Percentiles rank a stretch among this genome's conserved stretches.
phyloP scores from a whole-genome alignment of 2,329 filamentous ascomycete genomes.

The Thielaviopsis ethacetica region DNA sequence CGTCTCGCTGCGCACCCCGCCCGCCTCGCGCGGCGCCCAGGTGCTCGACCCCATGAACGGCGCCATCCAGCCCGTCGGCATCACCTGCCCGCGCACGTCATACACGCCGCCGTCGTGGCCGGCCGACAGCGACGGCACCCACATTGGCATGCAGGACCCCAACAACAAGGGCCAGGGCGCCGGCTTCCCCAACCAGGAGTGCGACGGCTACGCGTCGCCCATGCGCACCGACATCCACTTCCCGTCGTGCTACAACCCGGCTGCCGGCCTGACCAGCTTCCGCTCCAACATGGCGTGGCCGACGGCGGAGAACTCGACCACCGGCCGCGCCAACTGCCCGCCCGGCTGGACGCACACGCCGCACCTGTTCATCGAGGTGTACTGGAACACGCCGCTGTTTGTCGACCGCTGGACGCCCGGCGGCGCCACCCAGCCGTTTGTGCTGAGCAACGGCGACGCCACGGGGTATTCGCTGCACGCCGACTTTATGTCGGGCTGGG shows the following conservation, averaged over 20 bases:
- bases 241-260: constrained; percentile 57
- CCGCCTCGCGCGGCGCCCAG: constrained; percentile 30
- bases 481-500: constrained; percentile 62
- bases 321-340: constrained; percentile 38
- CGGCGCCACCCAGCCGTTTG: constrained; percentile 41
- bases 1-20: constrained; percentile 38
- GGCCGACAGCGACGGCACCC: constrained; percentile 34
- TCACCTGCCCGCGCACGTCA: constrained; percentile 41
- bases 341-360: constrained; percentile 36
- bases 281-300: constrained; percentile 52
- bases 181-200: constrained; percentile 55
- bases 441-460: constrained; percentile 51
- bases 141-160: constrained; percentile 37
- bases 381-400: constrained; percentile 42
- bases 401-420: constrained; percentile 35
- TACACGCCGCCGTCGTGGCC: constrained; percentile 36
- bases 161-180: constrained; percentile 38
- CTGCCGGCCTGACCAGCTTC: constrained; percentile 41
- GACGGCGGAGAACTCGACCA: constrained; percentile 22
- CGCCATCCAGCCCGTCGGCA: constrained; percentile 36
- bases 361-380: constrained; percentile 42
- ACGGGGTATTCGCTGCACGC: constrained; percentile 56
- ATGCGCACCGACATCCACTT: constrained; percentile 53
- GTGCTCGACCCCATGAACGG: constrained; percentile 37
- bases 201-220: constrained; percentile 44